Base-by-base conservation (phyloP, 495 filamentous ascomycete species). In the Thozetella sp. region DNA sequence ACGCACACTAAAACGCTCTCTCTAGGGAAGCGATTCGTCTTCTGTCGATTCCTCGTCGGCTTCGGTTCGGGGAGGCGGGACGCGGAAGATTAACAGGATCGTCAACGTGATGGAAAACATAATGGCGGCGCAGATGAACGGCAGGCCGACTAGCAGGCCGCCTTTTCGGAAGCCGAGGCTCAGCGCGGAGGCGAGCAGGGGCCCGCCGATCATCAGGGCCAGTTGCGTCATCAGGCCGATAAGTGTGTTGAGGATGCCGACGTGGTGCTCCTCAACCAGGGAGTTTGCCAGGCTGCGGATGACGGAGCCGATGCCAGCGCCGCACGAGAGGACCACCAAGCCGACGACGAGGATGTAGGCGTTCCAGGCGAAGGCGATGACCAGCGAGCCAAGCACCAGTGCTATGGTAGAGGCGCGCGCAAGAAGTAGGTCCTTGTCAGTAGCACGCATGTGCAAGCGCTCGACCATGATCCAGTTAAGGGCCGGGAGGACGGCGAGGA, bases 221-320 rank as follows among this genome's bases (percentile, higher is more conserved):
- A 59, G 34, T 34, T 19, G 64, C 54, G 72, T 69, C 58, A 70
- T 59, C 55, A 70, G 59, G 17, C 65, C 61, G 13, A 74, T 27
- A 3, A 74, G 61, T 11, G 65, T 51, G 57, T 74, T 74, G 26
- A 72, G 50, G 0, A 63, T 70, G 20, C 67, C 71, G 20, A 70
- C 59, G 45, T 74, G 69, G 19, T 74, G 67, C 37, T 72, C 67
- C 58, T 74, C 71, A n/a, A 74, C 66, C 23, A 70, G 22, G 1
- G 67, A 52, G 45, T 70, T 74, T 23, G 72, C 51, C 17, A 74
- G 48, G 4, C 67, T 68, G 26, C 71, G 54, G 6, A 66, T 58
- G 2, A 68, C 11, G 1, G 65, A 26, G 0, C 50, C 13, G 3
- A 67, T 19, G 12, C 69, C 71, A 9, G 50, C 43, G 0, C 71